These are phyloP conservation scores for Tulasnella sp. DNA, from an alignment of 768 basidiomycete species.

Conservation along the genomic window DNA sequence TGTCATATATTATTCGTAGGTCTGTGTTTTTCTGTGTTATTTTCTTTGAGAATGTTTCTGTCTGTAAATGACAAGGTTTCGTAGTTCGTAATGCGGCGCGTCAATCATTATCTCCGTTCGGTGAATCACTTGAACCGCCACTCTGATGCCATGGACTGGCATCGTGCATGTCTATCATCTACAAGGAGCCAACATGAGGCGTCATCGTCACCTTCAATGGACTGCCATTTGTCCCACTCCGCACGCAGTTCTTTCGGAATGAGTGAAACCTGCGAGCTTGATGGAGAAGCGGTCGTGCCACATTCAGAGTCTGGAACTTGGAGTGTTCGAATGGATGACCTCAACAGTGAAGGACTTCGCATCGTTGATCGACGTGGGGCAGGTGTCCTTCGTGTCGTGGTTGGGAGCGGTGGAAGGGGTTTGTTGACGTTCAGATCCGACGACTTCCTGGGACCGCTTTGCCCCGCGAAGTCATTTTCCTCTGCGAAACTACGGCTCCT, in stretches of 20 bases:
- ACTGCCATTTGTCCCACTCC: too few species aligned
- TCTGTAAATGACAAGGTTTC: not conserved
- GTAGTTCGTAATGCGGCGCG: not conserved
- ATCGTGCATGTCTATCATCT: not conserved
- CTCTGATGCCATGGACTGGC: too few species aligned
- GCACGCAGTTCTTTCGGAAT: not conserved
- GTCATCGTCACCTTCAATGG: too few species aligned
- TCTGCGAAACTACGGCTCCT: too few species aligned
- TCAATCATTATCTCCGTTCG: too few species aligned
- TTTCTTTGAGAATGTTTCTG: not conserved
- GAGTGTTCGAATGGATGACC: not conserved
- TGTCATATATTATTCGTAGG: not conserved
- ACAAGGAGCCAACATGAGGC: not conserved
- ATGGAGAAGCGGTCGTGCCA: not conserved
- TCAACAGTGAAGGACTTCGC: too few species aligned
- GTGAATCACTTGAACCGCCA: too few species aligned
- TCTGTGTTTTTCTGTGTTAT: not conserved
- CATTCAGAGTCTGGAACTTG: not conserved
- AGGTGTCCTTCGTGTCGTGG: not conserved
- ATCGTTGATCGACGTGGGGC: not conserved
- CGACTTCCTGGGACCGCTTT: not conserved
- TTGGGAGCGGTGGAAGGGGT: not conserved
- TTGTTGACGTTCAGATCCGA: not conserved
- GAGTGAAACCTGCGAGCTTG: not conserved
- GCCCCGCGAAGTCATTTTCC: not conserved